These are phyloP conservation scores for Suillus paluster DNA, from an alignment of 768 basidiomycete species.

Conservation along the genomic window DNA sequence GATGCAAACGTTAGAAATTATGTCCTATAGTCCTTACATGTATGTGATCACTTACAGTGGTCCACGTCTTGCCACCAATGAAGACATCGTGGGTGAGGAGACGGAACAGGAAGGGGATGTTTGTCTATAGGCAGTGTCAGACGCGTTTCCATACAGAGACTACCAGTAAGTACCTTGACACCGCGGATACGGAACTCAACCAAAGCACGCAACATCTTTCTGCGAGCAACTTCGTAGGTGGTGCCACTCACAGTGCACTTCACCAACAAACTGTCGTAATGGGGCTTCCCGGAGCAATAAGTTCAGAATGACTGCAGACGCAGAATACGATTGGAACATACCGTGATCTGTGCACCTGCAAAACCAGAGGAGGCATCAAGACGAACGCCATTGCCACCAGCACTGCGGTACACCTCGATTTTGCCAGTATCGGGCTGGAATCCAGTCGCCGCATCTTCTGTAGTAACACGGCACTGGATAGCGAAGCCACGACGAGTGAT, in stretches of 20 bases:
- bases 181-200: conserved; percentile 99
- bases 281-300: conserved; percentile 61
- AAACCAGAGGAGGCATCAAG: conserved; percentile 97
- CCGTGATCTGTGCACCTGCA: conserved; percentile 98
- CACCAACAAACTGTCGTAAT: conserved; percentile 97
- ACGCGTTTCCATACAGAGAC: not conserved
- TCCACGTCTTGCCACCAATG: conserved; percentile 97
- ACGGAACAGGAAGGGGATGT: conserved; percentile 99
- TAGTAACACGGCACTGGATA: conserved; percentile 98
- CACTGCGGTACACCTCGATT: conserved; percentile 98
- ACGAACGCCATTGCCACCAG: conserved; percentile 98
- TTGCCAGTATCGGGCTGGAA: conserved; percentile 99
- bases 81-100: conserved; percentile 96
- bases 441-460: conserved; percentile 87
- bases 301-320: conserved; percentile 2
- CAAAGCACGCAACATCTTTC: conserved; percentile 99
- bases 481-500: conserved; percentile 96
- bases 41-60: conserved; percentile 61
- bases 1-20: not conserved
- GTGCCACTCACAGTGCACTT: conserved; percentile 96
- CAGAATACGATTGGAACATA: conserved; percentile 39
- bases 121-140: conserved; percentile 62
- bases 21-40: not conserved
- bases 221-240: conserved; percentile 96
- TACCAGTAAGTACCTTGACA: conserved; percentile 71